These are phyloP conservation scores for Erodium texanum DNA, from an alignment of 441 rosid species.

Conservation along the genomic window DNA sequence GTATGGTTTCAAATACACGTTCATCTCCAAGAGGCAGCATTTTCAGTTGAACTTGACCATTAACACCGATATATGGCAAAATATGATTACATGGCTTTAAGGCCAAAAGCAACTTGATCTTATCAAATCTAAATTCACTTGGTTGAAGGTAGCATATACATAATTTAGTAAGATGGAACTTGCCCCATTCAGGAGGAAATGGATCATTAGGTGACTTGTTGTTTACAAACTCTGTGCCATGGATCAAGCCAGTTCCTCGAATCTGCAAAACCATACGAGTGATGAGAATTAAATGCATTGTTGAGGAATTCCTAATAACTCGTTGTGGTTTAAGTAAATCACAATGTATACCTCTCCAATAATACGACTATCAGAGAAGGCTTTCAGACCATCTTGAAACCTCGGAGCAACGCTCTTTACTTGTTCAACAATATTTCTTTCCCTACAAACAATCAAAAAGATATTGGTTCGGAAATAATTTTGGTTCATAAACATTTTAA, in stretches of 20 bases:
- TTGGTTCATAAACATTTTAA: no score
- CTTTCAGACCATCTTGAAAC: conserved; percentile 86
- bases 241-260: conserved; percentile 88
- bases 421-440: conserved; percentile 53
- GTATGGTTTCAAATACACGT: no score
- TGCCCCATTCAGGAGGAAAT: conserved; percentile 97
- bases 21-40: no score
- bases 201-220: conserved; percentile 81
- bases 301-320: background rate
- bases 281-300: background rate
- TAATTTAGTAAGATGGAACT: conserved; percentile 17
- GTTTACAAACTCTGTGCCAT: conserved; percentile 70
- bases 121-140: background rate
- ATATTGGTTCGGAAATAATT: background rate
- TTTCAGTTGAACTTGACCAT: no score
- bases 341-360: conserved; percentile 66
- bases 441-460: conserved; percentile 32
- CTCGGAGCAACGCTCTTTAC: conserved; percentile 48
- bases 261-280: conserved; percentile 40
- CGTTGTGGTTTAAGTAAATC: background rate
- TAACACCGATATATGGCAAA: no score
- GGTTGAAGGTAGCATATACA: conserved; percentile 1
- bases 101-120: background rate
- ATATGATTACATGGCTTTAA: no score
- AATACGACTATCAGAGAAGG: conserved; percentile 67